Evolutionary conservation across 768 basidiomycete species (phyloP).

Genomic region (Rhizopogon rudus): DNA sequence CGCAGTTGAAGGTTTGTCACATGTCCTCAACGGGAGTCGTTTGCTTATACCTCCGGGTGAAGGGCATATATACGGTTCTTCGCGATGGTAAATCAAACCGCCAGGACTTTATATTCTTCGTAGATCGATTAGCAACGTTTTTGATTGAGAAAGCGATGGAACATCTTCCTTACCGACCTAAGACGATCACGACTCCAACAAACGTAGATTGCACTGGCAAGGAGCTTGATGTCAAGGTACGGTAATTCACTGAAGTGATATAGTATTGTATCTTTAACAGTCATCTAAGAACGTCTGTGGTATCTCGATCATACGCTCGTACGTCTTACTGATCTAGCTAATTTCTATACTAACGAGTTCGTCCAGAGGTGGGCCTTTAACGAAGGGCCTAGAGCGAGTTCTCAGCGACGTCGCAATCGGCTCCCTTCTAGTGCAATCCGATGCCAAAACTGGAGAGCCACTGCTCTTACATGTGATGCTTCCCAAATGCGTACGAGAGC

Average conservation of each 20-base stretch:
- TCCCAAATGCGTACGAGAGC: conserved; percentile 64
- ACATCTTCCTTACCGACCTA: conserved; percentile 65
- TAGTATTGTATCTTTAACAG: background rate
- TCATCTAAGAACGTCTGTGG: conserved; percentile 68
- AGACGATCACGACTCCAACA: conserved; percentile 64
- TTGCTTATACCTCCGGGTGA: background rate
- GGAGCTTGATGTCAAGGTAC: conserved; percentile 55
- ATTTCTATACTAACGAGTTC: conserved; percentile 3
- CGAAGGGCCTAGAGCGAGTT: conserved; percentile 86
- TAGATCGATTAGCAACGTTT: conserved; percentile 79
- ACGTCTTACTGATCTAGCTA: conserved; percentile 23
- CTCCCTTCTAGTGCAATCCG: conserved; percentile 87
- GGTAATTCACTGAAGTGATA: background rate
- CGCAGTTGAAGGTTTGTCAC: conserved; percentile 64
- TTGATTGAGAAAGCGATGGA: conserved; percentile 83
- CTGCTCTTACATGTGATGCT: conserved; percentile 78
- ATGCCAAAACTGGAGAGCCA: conserved; percentile 81
- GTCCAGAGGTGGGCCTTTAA: conserved; percentile 79
- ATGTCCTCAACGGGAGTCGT: background rate
- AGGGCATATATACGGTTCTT: conserved; percentile 90
- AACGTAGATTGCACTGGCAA: conserved; percentile 54
- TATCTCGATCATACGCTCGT: conserved; percentile 87
- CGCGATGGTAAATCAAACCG: conserved; percentile 64
- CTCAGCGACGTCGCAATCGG: conserved; percentile 84
- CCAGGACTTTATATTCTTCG: conserved; percentile 92